Evolutionary conservation across 495 filamentous ascomycete genomes (phyloP).

Genomic region (Tetracladium setigerum): DNA sequence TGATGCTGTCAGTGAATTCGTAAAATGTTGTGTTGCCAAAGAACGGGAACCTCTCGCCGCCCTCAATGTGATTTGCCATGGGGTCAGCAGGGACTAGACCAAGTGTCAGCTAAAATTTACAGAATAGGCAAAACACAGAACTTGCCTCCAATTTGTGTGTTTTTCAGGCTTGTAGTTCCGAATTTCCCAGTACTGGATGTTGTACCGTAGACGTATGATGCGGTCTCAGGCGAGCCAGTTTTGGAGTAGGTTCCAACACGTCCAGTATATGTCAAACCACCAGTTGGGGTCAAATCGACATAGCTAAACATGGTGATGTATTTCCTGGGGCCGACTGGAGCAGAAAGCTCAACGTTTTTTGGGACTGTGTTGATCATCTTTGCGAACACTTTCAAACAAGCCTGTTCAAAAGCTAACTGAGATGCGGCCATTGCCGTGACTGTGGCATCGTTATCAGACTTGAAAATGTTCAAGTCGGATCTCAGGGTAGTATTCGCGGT

Average conservation of each 20-base stretch:
- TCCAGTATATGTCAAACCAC: not conserved
- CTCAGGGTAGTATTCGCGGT: constrained; percentile 23
- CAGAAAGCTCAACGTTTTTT: constrained; percentile 23
- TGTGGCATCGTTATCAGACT: constrained; percentile 30
- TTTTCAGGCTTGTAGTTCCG: constrained; percentile 4
- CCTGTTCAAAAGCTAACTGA: constrained; percentile 23
- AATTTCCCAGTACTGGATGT: too few species aligned
- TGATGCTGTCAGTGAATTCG: constrained; percentile 6
- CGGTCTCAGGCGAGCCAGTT: not conserved
- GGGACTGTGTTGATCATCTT: constrained; percentile 39
- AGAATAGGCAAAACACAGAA: not conserved
- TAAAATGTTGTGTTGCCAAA: constrained; percentile 12
- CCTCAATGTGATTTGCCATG: not conserved
- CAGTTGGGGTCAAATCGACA: not conserved
- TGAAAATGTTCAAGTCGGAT: constrained; percentile 35
- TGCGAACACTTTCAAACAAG: constrained; percentile 27
- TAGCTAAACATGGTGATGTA: not conserved
- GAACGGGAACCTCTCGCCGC: constrained; percentile 1
- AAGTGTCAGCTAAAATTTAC: constrained; percentile 1
- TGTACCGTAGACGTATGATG: not conserved
- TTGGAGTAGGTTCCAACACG: not conserved
- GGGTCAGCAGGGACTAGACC: not conserved
- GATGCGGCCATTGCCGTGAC: constrained; percentile 24
- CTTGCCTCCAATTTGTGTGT: constrained; percentile 10
- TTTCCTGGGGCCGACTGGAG: constrained; percentile 18